Conservation (phyloP, 768 basidiomycete genomes). For the Suillus brevipes region DNA sequence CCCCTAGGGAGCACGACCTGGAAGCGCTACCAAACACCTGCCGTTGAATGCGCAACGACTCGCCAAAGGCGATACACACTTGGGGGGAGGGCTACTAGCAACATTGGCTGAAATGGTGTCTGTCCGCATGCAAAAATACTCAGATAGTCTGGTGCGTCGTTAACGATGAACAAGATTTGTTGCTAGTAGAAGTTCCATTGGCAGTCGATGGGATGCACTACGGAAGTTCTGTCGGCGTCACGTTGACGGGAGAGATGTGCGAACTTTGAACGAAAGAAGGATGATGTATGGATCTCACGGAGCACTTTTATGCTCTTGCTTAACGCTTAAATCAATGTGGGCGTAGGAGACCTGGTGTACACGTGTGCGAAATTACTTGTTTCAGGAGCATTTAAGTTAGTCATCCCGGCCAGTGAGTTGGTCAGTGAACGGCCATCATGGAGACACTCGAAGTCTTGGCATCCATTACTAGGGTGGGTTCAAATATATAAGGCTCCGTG, state of each 20-base stretch:
- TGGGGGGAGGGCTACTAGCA: not conserved
- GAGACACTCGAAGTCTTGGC: slow-evolving; percentile 53
- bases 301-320: not conserved
- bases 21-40: not conserved
- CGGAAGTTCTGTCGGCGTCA: not conserved
- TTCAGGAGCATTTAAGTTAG: not conserved
- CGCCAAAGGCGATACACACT: not conserved
- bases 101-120: not conserved
- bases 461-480: slow-evolving; percentile 53
- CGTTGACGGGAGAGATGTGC: not conserved
- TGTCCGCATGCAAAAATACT: not conserved
- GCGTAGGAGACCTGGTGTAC: not conserved
- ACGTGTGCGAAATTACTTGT: not conserved
- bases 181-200: not conserved
- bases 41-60: not conserved
- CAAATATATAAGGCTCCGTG: not conserved
- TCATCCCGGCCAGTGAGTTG: not conserved
- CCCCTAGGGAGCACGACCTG: not conserved
- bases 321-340: not conserved
- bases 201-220: not conserved
- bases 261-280: not conserved
- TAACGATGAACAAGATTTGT: not conserved
- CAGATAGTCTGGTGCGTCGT: not conserved
- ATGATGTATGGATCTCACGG: not conserved
- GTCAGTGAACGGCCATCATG: slow-evolving; percentile 34